These are phyloP conservation scores for Citrus australasica DNA, from an alignment of 345 rosid genomes.

Conservation along the genomic window DNA sequence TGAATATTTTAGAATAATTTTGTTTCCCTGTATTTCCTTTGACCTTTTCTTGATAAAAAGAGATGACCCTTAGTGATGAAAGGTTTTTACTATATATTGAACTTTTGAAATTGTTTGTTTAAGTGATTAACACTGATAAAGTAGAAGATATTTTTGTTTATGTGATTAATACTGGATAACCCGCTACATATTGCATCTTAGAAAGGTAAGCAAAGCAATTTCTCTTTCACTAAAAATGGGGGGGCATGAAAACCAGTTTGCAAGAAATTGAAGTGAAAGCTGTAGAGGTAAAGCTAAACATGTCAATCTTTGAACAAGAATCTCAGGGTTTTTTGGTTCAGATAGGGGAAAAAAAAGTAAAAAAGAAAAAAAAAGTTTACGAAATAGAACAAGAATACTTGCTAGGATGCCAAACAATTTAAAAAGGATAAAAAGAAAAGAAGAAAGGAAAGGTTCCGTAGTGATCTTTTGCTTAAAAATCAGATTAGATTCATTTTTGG, in stretches of 20 bases:
- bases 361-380: slow-evolving; percentile 9
- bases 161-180: background rate
- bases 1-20: background rate
- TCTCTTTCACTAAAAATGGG: background rate
- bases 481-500: slow-evolving; percentile 34
- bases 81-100: too few relatives aligned
- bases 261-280: slow-evolving; percentile 2
- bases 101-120: background rate
- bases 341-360: background rate
- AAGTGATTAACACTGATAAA: background rate
- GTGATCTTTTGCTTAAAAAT: slow-evolving; percentile 26
- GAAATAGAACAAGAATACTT: slow-evolving; percentile 27
- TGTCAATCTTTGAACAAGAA: slow-evolving; percentile 35
- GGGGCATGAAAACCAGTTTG: slow-evolving; percentile 19
- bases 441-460: slow-evolving; percentile 13
- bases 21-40: background rate
- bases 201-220: background rate
- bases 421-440: background rate
- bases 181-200: background rate
- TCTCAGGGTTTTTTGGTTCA: background rate
- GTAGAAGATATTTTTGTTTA: too few relatives aligned
- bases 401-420: background rate
- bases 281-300: slow-evolving; percentile 34
- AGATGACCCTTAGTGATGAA: too few relatives aligned
- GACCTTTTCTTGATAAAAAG: background rate